Percentiles rank a stretch among this genome's conserved stretches.
These are phyloP conservation scores for Chernovozyma sophiae-reginae DNA, from an alignment of 1,139 yeast genomes.

Conservation along the genomic window DNA sequence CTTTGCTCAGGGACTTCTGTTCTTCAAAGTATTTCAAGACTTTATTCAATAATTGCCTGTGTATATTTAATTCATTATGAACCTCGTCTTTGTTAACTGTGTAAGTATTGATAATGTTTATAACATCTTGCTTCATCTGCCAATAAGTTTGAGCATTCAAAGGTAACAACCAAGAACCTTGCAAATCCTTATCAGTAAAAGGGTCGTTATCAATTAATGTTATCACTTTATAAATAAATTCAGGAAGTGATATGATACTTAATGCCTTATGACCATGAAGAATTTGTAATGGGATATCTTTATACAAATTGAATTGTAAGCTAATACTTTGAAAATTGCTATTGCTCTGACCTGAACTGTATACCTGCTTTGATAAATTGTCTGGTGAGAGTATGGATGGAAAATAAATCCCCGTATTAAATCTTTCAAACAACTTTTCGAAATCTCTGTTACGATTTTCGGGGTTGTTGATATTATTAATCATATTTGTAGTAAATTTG, in stretches of 20 bases:
- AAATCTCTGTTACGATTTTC: conserved; percentile 29
- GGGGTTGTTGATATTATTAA: conserved; percentile 22
- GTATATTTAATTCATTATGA: not conserved
- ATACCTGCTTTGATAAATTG: conserved; percentile 18
- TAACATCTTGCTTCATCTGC: conserved; percentile 30
- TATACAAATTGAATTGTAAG: conserved; percentile 36
- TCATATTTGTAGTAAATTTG: conserved; percentile 23
- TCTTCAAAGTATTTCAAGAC: conserved; percentile 3
- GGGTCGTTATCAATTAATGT: conserved; percentile 1
- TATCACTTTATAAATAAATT: conserved; percentile 19
- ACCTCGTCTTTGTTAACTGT: conserved; percentile 6
- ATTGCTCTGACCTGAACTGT: conserved; percentile 26
- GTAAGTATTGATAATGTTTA: conserved; percentile 20
- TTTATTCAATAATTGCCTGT: conserved; percentile 3
- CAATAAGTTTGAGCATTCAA: conserved; percentile 32
- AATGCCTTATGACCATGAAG: conserved; percentile 15
- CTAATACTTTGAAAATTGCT: conserved; percentile 38
- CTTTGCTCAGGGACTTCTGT: conserved; percentile 10
- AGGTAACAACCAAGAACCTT: conserved; percentile 28
- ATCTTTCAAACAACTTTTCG: conserved; percentile 19
- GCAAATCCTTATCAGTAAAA: conserved; percentile 6
- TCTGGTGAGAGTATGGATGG: conserved; percentile 33
- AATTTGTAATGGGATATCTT: conserved; percentile 40
- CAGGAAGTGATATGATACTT: conserved; percentile 32
- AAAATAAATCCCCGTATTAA: conserved; percentile 39